These are phyloP conservation scores for Mariannaea sp. DNA, from an alignment of 2,329 filamentous ascomycete species.

Conservation along the genomic window DNA sequence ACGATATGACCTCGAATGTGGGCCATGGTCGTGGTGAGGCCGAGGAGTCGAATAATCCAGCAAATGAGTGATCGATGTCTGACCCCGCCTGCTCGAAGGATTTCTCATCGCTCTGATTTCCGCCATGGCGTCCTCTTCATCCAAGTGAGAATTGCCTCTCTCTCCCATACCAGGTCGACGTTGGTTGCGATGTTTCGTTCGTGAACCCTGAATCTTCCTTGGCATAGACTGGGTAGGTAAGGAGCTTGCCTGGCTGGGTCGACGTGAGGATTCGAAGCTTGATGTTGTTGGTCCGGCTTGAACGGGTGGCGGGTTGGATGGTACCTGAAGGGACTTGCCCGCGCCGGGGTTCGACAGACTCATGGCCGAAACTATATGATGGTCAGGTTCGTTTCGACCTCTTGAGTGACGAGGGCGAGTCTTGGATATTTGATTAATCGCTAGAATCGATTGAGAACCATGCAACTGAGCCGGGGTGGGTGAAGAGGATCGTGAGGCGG, in stretches of 20 bases:
- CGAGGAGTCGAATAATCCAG: slow-evolving; percentile 88
- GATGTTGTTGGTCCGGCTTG: slow-evolving; percentile 50
- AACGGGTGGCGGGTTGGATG: slow-evolving; percentile 47
- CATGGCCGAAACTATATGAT: slow-evolving; percentile 37
- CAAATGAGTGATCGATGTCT: slow-evolving; percentile 95
- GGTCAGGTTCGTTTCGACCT: background rate
- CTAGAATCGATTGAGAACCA: slow-evolving; percentile 10
- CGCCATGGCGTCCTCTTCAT: slow-evolving; percentile 86
- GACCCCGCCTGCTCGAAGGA: slow-evolving; percentile 76
- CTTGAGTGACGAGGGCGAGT: slow-evolving; percentile 8
- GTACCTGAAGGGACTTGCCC: slow-evolving; percentile 58
- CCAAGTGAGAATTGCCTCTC: slow-evolving; percentile 48
- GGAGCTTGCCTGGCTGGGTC: slow-evolving; percentile 47
- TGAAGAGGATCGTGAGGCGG: background rate
- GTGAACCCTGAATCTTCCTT: slow-evolving; percentile 75
- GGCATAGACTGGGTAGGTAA: slow-evolving; percentile 51
- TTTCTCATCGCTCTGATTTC: slow-evolving; percentile 70
- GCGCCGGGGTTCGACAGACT: slow-evolving; percentile 40
- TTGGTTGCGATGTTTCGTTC: slow-evolving; percentile 84
- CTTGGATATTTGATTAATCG: slow-evolving; percentile 15
- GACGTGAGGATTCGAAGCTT: slow-evolving; percentile 57
- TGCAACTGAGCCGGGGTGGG: background rate
- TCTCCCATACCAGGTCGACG: slow-evolving; percentile 64
- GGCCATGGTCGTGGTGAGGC: slow-evolving; percentile 63
- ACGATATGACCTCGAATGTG: slow-evolving; percentile 62